These are phyloP conservation scores for Pinus taeda DNA, from an alignment of 75 land plant species.

Conservation along the genomic window DNA sequence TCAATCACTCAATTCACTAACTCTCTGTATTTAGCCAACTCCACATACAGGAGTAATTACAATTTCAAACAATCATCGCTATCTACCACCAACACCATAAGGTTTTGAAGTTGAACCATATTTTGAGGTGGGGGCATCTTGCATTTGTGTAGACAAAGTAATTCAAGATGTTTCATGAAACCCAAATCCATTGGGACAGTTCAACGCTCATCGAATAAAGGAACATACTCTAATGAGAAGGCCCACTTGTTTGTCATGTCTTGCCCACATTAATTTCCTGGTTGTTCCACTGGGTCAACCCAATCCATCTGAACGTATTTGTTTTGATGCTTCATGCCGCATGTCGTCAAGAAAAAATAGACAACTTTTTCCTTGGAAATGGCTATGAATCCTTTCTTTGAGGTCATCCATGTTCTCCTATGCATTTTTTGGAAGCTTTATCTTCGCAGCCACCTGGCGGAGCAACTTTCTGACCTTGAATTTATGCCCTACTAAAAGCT, in stretches of 20 bases:
- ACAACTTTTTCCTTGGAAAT: not conserved
- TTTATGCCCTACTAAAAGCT: no score
- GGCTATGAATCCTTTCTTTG: not conserved
- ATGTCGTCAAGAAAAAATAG: not conserved
- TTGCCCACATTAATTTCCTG: not conserved
- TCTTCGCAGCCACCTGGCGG: not conserved
- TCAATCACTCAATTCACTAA: no score
- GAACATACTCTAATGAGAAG: not conserved
- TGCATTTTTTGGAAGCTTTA: not conserved
- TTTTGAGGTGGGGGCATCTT: not conserved
- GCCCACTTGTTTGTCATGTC: not conserved
- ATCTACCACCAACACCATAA: not conserved
- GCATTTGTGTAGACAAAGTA: not conserved
- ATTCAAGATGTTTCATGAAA: not conserved
- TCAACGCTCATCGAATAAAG: no score
- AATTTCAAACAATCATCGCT: not conserved
- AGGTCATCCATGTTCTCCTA: not conserved
- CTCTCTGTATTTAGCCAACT: no score
- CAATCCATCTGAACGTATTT: not conserved
- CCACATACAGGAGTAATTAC: no score
- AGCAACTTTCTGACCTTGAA: not conserved
- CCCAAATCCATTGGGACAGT: not conserved
- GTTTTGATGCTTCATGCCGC: not conserved
- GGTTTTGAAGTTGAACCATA: not conserved
- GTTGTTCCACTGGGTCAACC: not conserved